phyloP scores from a whole-genome alignment of 1,284 basidiomycete genomes.

The Phellopilus nigrolimitatus region DNA sequence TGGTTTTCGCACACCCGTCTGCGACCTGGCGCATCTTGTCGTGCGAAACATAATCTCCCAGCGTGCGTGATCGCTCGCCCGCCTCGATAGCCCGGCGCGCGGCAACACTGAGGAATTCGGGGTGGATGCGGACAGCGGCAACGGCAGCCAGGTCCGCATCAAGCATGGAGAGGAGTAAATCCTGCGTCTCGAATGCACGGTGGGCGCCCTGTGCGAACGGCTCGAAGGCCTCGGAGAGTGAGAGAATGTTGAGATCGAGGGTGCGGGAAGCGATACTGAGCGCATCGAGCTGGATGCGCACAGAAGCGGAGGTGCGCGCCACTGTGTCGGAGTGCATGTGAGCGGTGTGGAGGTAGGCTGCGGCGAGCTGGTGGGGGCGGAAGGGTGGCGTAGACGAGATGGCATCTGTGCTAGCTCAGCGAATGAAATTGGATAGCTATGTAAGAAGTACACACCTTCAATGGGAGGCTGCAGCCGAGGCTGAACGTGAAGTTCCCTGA shows the following conservation, averaged over 20 bases:
- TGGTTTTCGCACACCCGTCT: slow-evolving; percentile 64
- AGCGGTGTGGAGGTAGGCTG: slow-evolving; percentile 58
- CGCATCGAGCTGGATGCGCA: slow-evolving; percentile 61
- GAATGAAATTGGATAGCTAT: not conserved
- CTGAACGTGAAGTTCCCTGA: slow-evolving; percentile 53
- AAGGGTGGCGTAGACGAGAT: slow-evolving; percentile 67
- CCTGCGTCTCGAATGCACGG: slow-evolving; percentile 61
- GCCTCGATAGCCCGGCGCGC: slow-evolving; percentile 62
- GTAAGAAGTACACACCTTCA: slow-evolving; percentile 44
- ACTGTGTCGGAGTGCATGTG: slow-evolving; percentile 58
- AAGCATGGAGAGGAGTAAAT: slow-evolving; percentile 51
- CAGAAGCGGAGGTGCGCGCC: slow-evolving; percentile 41
- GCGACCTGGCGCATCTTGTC: slow-evolving; percentile 77
- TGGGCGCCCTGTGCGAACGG: slow-evolving; percentile 49
- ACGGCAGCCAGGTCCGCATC: slow-evolving; percentile 69
- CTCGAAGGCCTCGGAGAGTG: slow-evolving; percentile 66
- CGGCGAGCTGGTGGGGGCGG: slow-evolving; percentile 57
- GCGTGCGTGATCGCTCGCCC: slow-evolving; percentile 60
- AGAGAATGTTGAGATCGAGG: slow-evolving; percentile 66
- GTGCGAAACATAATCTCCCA: slow-evolving; percentile 75
- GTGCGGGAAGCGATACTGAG: slow-evolving; percentile 61
- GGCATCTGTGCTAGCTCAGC: slow-evolving; percentile 38
- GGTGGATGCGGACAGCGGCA: slow-evolving; percentile 57
- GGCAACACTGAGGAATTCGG: slow-evolving; percentile 65
- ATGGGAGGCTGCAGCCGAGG: slow-evolving; percentile 59